Conservation (phyloP, 345 rosid species). For the Eucalyptus tenuipes region DNA sequence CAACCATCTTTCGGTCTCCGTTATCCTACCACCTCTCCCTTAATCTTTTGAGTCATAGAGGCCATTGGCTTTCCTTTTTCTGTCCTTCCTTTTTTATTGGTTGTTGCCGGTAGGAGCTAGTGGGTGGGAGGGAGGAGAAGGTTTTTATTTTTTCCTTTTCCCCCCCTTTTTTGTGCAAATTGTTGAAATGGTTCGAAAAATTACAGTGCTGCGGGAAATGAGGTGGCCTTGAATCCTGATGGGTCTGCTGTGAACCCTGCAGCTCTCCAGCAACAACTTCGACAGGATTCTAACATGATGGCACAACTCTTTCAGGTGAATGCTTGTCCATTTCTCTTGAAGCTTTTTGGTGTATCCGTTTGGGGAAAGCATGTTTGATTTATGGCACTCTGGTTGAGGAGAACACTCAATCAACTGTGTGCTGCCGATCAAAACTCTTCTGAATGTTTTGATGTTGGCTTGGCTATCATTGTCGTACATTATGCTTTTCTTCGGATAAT, state of each 20-base stretch:
- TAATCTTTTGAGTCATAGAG: neutral
- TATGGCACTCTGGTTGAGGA: neutral
- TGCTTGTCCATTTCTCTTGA: neutral
- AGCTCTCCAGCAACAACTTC: conserved; percentile 79
- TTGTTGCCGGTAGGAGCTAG: neutral
- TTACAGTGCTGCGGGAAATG: conserved; percentile 43
- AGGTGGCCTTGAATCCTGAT: conserved; percentile 61
- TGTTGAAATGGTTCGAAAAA: neutral
- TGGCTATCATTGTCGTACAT: neutral
- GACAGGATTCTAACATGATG: conserved; percentile 63
- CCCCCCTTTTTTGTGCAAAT: neutral
- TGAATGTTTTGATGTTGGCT: neutral
- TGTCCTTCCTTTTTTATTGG: neutral
- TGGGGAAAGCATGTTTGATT: neutral
- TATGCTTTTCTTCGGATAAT: neutral
- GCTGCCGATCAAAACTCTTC: neutral
- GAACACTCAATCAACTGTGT: neutral
- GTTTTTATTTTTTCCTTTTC: neutral
- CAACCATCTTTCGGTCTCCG: neutral
- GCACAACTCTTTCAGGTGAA: conserved; percentile 77
- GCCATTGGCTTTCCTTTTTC: neutral
- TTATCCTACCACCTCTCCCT: neutral
- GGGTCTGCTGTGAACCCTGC: conserved; percentile 90
- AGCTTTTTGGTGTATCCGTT: neutral
- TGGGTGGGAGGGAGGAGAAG: neutral